Percentiles rank a stretch among this genome's conserved stretches.
phyloP scores from a whole-genome alignment of 1,284 basidiomycete species.

The Puccinia sorghi region DNA sequence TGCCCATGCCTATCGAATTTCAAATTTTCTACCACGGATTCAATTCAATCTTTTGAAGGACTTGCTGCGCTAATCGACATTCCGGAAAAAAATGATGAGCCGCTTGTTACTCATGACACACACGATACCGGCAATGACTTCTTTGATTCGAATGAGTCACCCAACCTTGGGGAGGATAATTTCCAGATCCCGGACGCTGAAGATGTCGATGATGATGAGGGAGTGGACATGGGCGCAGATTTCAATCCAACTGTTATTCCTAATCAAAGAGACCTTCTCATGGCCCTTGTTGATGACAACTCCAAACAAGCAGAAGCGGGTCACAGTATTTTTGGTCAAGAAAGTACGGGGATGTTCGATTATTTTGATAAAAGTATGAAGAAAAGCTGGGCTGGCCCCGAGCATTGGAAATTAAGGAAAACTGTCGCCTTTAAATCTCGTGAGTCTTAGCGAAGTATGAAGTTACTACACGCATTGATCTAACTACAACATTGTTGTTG shows the following conservation, averaged over 20 bases:
- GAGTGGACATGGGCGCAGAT: slow-evolving; percentile 52
- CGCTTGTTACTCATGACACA: slow-evolving; percentile 21
- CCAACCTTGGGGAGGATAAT: slow-evolving; percentile 47
- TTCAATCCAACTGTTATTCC: slow-evolving; percentile 71
- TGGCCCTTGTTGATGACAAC: slow-evolving; percentile 61
- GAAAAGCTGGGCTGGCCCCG: slow-evolving; percentile 97
- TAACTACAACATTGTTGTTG: too few species aligned
- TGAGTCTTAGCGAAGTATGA: background rate
- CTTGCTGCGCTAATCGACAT: slow-evolving; percentile 37
- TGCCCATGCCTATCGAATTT: slow-evolving; percentile 77
- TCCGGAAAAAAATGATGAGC: slow-evolving; percentile 24
- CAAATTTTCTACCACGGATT: slow-evolving; percentile 70
- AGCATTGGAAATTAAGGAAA: slow-evolving; percentile 90
- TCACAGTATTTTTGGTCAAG: slow-evolving; percentile 45
- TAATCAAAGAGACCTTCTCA: slow-evolving; percentile 71
- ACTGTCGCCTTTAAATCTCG: slow-evolving; percentile 50
- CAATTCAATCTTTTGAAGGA: slow-evolving; percentile 52
- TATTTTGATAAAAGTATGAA: slow-evolving; percentile 87
- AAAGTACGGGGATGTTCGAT: slow-evolving; percentile 70
- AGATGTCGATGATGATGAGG: slow-evolving; percentile 50
- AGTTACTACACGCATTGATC: background rate
- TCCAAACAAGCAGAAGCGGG: slow-evolving; percentile 30
- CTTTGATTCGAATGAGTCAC: slow-evolving; percentile 51
- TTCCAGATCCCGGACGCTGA: slow-evolving; percentile 35
- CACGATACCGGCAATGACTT: slow-evolving; percentile 51